These are phyloP conservation scores for Antarctomyces pellizariae DNA, from an alignment of 495 filamentous ascomycete species.

Conservation along the genomic window DNA sequence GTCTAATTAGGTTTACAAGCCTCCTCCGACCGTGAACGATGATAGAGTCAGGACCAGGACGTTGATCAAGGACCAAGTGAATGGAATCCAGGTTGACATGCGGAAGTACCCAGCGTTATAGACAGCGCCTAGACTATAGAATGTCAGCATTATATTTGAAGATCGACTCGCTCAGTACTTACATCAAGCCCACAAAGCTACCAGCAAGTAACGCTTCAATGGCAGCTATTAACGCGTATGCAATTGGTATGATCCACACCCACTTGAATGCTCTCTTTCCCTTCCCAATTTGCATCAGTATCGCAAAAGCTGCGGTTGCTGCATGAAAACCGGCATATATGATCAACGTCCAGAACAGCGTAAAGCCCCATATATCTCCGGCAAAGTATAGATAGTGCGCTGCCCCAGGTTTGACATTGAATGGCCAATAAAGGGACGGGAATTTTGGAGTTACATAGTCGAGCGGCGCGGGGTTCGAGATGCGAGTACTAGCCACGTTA, in stretches of 20 bases:
- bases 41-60: slow-evolving; percentile 74
- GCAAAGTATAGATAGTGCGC: slow-evolving; percentile 54
- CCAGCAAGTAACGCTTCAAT: slow-evolving; percentile 70
- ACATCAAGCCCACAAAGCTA: slow-evolving; percentile 77
- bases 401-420: slow-evolving; percentile 22
- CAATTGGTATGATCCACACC: slow-evolving; percentile 50
- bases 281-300: slow-evolving; percentile 41
- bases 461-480: slow-evolving; percentile 8
- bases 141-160: not conserved
- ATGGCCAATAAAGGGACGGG: slow-evolving; percentile 70
- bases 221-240: slow-evolving; percentile 53
- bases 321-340: slow-evolving; percentile 43
- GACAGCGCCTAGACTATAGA: slow-evolving; percentile 52
- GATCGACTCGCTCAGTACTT: slow-evolving; percentile 16
- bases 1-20: slow-evolving; percentile 30
- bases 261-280: slow-evolving; percentile 38
- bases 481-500: slow-evolving; percentile 6
- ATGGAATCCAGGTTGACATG: slow-evolving; percentile 96
- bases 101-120: slow-evolving; percentile 73
- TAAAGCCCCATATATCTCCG: slow-evolving; percentile 76
- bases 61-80: slow-evolving; percentile 83
- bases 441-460: slow-evolving; percentile 55
- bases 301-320: slow-evolving; percentile 43
- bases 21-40: slow-evolving; percentile 90
- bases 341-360: slow-evolving; percentile 69